Percentiles rank a stretch among this genome's conserved stretches.
These are phyloP conservation scores for Piloderma croceum DNA, from an alignment of 768 basidiomycete genomes.

Conservation along the genomic window DNA sequence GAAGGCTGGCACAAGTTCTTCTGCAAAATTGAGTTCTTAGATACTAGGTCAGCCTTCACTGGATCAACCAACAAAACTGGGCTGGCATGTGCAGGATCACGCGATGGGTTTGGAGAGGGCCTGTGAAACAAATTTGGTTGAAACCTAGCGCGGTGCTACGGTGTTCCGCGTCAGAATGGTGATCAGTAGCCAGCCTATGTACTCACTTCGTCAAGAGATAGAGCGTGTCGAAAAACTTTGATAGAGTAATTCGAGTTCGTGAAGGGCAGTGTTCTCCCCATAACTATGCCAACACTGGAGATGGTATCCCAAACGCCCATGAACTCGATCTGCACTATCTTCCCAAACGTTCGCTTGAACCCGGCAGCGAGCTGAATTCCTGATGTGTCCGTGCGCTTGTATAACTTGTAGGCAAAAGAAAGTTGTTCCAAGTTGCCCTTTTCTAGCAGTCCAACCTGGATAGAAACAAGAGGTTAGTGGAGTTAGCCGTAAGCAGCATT, in stretches of 20 bases:
- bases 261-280: constrained; percentile 59
- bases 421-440: constrained; percentile 65
- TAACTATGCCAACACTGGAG: constrained; percentile 64
- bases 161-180: neutral
- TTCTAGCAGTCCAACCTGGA: constrained; percentile 65
- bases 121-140: constrained; percentile 59
- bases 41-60: too few species aligned
- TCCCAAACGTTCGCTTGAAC: constrained; percentile 1
- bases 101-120: constrained; percentile 24
- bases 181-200: neutral
- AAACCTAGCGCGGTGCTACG: constrained; percentile 61
- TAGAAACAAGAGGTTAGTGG: constrained; percentile 1
- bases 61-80: too few species aligned
- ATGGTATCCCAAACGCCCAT: constrained; percentile 56
- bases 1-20: too few species aligned
- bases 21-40: too few species aligned
- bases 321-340: constrained; percentile 5
- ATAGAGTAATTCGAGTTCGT: constrained; percentile 57
- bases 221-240: constrained; percentile 69
- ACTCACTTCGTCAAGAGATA: constrained; percentile 70
- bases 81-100: constrained; percentile 25
- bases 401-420: constrained; percentile 71
- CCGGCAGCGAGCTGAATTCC: constrained; percentile 1
- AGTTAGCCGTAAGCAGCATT: too few species aligned
- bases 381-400: constrained; percentile 42